A percentile compares a stretch with the other conserved stretches of the same genome.
These are phyloP conservation scores for Rhododendron griersonianum DNA, from an alignment of 148 eudicot genomes.

Conservation along the genomic window DNA sequence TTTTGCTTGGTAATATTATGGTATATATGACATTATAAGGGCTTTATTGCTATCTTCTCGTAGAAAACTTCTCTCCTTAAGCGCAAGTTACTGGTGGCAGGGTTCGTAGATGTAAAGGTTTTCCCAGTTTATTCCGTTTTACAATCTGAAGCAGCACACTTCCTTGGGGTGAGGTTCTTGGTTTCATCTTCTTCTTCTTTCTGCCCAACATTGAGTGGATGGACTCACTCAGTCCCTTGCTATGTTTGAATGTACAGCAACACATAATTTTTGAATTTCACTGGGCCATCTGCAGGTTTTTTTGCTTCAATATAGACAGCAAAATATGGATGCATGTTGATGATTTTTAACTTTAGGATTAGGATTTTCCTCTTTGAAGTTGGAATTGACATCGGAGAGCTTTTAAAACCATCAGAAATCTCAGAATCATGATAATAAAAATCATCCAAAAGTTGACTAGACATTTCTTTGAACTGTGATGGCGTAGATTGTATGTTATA, in stretches of 20 bases:
- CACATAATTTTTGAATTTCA: background rate
- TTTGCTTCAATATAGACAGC: too few relatives aligned
- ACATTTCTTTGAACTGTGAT: background rate
- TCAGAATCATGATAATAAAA: background rate
- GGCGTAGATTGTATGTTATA: background rate
- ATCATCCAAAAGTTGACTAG: background rate
- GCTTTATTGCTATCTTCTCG: conserved; percentile 7
- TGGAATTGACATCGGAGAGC: background rate
- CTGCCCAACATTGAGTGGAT: background rate
- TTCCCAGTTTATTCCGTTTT: conserved; percentile 21
- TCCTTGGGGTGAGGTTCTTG: conserved; percentile 41
- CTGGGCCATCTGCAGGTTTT: background rate
- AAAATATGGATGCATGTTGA: background rate
- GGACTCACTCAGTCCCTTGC: background rate
- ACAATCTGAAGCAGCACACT: conserved; percentile 32
- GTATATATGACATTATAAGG: background rate
- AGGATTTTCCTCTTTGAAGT: background rate
- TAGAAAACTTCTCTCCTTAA: conserved; percentile 54
- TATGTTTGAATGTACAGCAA: background rate
- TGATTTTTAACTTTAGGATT: background rate
- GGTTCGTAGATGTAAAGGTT: conserved; percentile 58
- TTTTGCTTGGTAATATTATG: background rate
- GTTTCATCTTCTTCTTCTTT: background rate
- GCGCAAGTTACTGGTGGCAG: conserved; percentile 68
- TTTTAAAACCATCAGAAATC: background rate